Percentiles rank a stretch among this genome's conserved stretches.
Evolutionary conservation across 2,329 filamentous ascomycete species (phyloP).

Genomic region (Aspergillus sp.): DNA sequence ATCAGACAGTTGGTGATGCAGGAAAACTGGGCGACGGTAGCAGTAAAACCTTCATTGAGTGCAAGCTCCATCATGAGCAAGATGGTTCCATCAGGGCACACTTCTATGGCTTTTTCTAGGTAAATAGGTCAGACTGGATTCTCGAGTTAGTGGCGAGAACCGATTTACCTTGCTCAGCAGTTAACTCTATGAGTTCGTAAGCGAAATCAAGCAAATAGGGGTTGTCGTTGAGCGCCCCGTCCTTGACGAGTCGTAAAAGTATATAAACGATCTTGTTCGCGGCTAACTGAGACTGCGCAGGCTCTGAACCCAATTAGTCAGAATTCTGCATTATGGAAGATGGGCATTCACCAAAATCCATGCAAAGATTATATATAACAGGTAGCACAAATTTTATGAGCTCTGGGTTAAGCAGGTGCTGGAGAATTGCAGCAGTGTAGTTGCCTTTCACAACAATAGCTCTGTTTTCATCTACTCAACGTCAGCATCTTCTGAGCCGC

Average conservation of each 20-base stretch:
- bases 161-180: conserved; percentile 39
- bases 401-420: conserved; percentile 32
- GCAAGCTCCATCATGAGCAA: conserved; percentile 35
- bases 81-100: conserved; percentile 36
- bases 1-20: conserved; percentile 33
- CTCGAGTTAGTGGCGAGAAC: background rate
- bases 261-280: conserved; percentile 37
- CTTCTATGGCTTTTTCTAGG: conserved; percentile 35
- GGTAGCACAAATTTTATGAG: conserved; percentile 42
- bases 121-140: conserved; percentile 5
- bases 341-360: conserved; percentile 40
- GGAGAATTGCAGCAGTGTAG: conserved; percentile 40
- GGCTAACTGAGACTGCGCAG: conserved; percentile 40
- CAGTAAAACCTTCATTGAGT: conserved; percentile 22
- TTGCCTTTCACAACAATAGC: conserved; percentile 39
- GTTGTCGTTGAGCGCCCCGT: conserved; percentile 32
- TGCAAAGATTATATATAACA: conserved; percentile 48
- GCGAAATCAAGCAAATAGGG: conserved; percentile 35
- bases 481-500: conserved; percentile 11
- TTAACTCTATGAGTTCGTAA: conserved; percentile 42
- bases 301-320: conserved; percentile 32
- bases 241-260: conserved; percentile 35
- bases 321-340: background rate
- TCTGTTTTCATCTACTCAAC: conserved; percentile 41
- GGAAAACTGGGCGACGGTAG: conserved; percentile 32